Evolutionary conservation across 2,329 filamentous ascomycete species (phyloP).

Genomic region (Fusarium irregulare): DNA sequence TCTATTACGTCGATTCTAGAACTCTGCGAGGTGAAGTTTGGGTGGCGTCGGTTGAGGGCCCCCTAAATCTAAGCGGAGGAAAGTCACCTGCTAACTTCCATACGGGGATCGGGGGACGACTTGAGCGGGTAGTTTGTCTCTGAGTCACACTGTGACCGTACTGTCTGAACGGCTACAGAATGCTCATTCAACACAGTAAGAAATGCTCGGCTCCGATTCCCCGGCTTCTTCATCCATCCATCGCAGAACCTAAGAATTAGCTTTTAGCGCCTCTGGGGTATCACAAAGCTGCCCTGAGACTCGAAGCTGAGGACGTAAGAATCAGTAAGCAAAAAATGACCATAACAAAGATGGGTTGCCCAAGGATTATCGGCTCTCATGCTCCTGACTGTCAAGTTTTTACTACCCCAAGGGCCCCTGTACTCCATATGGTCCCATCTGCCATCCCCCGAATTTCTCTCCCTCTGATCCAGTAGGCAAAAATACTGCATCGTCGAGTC

Average conservation of each 20-base stretch:
- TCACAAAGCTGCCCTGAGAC: not conserved
- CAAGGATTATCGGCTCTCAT: not conserved
- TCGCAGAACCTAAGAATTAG: not conserved
- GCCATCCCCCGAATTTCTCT: slow-evolving; percentile 18
- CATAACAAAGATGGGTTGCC: not conserved
- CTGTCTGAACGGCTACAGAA: fast-evolving
- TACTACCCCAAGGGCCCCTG: slow-evolving; percentile 16
- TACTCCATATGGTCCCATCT: slow-evolving; percentile 23
- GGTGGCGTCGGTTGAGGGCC: slow-evolving; percentile 30
- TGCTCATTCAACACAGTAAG: not conserved
- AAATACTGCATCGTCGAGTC: slow-evolving; percentile 5
- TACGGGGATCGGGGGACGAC: slow-evolving; percentile 21
- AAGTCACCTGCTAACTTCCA: slow-evolving; percentile 31
- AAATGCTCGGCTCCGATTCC: not conserved
- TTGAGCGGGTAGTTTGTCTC: not conserved
- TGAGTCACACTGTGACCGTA: not conserved
- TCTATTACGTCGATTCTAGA: slow-evolving; percentile 23
- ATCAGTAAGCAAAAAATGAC: not conserved
- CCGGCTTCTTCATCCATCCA: slow-evolving; percentile 12
- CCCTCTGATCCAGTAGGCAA: not conserved
- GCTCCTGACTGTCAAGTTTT: not conserved
- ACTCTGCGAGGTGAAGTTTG: slow-evolving; percentile 12
- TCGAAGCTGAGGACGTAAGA: not conserved
- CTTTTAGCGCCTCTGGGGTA: not conserved
- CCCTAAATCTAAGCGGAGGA: slow-evolving; percentile 13